A percentile compares a stretch with the other conserved stretches of the same genome.
These are phyloP conservation scores for Henckelia pumila DNA, from an alignment of 257 asterid genomes.

Conservation along the genomic window DNA sequence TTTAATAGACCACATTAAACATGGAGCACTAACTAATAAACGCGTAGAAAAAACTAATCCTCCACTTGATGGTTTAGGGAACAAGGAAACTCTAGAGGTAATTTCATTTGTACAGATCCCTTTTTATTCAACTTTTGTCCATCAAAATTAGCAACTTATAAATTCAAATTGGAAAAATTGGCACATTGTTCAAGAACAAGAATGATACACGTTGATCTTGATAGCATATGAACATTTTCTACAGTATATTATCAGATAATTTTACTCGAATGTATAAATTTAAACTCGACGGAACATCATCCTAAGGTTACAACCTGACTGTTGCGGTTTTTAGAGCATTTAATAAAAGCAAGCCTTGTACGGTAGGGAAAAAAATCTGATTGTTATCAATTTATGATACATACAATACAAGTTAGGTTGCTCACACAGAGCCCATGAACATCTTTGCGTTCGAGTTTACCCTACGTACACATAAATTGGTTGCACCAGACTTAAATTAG, in stretches of 20 bases:
- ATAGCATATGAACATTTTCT: background rate
- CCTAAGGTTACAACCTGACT: background rate
- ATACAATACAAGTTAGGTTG: background rate
- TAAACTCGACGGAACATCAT: background rate
- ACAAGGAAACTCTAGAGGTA: background rate
- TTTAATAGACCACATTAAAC: background rate
- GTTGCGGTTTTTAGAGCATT: background rate
- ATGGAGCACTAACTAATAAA: background rate
- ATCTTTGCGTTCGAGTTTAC: background rate
- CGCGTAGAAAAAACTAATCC: background rate
- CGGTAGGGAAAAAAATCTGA: background rate
- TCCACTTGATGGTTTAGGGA: background rate
- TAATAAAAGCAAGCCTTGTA: background rate
- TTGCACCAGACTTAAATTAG: background rate
- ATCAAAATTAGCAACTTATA: too few species aligned
- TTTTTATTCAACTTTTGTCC: background rate
- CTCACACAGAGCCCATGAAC: background rate
- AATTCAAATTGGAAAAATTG: background rate
- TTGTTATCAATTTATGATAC: background rate
- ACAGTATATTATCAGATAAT: background rate
- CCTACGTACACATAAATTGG: background rate
- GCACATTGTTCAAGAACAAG: background rate
- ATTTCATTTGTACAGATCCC: background rate
- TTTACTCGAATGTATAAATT: background rate
- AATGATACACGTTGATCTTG: background rate